phyloP scores from a whole-genome alignment of 495 filamentous ascomycete species.

The Chaetomidium leptoderma region DNA sequence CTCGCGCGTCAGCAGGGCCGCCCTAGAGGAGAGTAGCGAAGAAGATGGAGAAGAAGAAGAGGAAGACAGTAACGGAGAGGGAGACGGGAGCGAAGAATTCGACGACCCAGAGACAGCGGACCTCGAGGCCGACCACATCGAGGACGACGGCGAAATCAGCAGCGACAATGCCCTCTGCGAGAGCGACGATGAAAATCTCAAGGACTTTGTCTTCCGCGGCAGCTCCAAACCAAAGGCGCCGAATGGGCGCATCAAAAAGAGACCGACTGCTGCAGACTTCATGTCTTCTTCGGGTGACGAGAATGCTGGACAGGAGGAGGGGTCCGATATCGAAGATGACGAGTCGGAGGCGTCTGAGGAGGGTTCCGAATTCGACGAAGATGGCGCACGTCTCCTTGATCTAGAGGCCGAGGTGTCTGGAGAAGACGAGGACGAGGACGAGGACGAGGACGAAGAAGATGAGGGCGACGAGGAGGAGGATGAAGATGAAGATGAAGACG shows the following conservation, averaged over 20 bases:
- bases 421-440: conserved; percentile 45
- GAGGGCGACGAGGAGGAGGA: conserved; percentile 33
- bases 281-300: conserved; percentile 47
- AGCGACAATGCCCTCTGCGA: conserved; percentile 59
- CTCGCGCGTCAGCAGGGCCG: conserved; percentile 68
- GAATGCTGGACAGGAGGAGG: conserved; percentile 25
- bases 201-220: conserved; percentile 50
- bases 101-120: conserved; percentile 46
- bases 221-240: conserved; percentile 44
- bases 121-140: conserved; percentile 44
- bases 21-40: conserved; percentile 49
- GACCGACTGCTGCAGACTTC: conserved; percentile 48
- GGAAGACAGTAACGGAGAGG: conserved; percentile 34
- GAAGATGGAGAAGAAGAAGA: conserved; percentile 39
- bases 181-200: conserved; percentile 58
- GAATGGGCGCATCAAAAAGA: conserved; percentile 30
- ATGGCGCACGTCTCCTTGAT: conserved; percentile 25
- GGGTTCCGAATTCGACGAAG: conserved; percentile 27
- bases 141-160: conserved; percentile 54
- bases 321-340: conserved; percentile 27
- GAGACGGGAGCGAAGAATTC: conserved; percentile 39
- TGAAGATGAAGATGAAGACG: conserved; percentile 40
- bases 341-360: conserved; percentile 24
- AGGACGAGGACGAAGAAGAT: conserved; percentile 37
- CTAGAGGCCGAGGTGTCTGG: conserved; percentile 32